Percentiles rank a stretch among this genome's conserved stretches.
Conservation (phyloP, 2,329 filamentous ascomycete genomes). For the Fusarium buxicola region DNA sequence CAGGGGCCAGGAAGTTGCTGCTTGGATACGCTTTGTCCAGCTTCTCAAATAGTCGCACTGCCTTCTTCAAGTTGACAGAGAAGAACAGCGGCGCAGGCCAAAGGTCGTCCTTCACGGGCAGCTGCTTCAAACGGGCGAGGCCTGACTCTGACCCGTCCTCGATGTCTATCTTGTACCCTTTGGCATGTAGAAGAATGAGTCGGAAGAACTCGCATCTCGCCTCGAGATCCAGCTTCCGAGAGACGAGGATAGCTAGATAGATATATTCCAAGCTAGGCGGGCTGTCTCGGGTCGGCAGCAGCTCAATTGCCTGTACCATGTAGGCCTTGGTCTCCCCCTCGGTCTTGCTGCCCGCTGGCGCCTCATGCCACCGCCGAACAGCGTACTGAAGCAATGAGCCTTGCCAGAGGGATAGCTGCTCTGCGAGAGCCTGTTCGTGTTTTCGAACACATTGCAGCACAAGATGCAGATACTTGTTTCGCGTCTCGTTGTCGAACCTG, state of each 20-base stretch:
- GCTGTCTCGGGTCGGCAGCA: neutral
- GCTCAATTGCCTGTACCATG: constrained; percentile 19
- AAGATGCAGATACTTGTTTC: constrained; percentile 31
- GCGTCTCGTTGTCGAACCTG: constrained; percentile 14
- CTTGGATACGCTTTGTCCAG: constrained; percentile 22
- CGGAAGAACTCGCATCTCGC: constrained; percentile 41
- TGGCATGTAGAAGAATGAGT: constrained; percentile 35
- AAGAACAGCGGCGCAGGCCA: constrained; percentile 37
- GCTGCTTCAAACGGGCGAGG: constrained; percentile 8
- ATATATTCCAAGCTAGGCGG: neutral
- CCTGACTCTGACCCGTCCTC: constrained; percentile 27
- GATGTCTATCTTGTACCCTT: constrained; percentile 38
- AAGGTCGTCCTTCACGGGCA: neutral
- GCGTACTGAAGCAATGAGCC: constrained; percentile 22
- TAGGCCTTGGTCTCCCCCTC: constrained; percentile 2
- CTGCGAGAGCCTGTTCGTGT: constrained; percentile 2
- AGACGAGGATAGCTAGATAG: neutral
- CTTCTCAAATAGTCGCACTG: constrained; percentile 30
- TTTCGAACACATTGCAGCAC: constrained; percentile 21
- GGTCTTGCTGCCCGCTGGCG: neutral
- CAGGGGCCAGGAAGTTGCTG: constrained; percentile 27
- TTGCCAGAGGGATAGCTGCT: constrained; percentile 1
- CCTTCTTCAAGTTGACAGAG: constrained; percentile 18
- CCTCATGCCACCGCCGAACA: constrained; percentile 26
- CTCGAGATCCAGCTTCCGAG: neutral